These are phyloP conservation scores for Coemansia erecta DNA, from an alignment of 192 early-diverging fungal genomes.

Conservation along the genomic window DNA sequence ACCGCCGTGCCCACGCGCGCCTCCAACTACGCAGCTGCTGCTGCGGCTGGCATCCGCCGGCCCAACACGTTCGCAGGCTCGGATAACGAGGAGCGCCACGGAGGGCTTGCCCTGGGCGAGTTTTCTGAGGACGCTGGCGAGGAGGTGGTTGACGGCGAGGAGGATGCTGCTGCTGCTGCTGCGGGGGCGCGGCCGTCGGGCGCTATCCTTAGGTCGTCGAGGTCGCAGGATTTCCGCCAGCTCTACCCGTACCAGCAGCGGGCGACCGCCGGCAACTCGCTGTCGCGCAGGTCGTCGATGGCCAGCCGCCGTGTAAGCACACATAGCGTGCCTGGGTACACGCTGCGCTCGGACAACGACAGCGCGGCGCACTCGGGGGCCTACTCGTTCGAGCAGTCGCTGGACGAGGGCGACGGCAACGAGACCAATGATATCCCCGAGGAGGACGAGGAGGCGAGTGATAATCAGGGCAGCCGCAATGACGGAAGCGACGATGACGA, in stretches of 20 bases:
- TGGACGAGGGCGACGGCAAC: slow-evolving; percentile 3
- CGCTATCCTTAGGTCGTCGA: slow-evolving; percentile 27
- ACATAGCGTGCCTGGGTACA: slow-evolving; percentile 43
- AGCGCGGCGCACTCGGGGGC: slow-evolving; percentile 2
- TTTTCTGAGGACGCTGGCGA: slow-evolving; percentile 31
- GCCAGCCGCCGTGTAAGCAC: slow-evolving; percentile 27
- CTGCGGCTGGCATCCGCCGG: background rate
- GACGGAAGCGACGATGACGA: slow-evolving; percentile 1
- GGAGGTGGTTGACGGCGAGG: slow-evolving; percentile 26
- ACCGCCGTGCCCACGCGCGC: slow-evolving; percentile 32
- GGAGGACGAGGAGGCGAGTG: slow-evolving; percentile 6
- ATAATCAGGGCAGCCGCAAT: background rate
- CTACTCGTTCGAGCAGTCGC: background rate
- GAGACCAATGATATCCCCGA: slow-evolving; percentile 18
- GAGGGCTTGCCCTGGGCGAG: slow-evolving; percentile 45
- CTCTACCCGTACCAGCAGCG: background rate
- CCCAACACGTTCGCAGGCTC: background rate
- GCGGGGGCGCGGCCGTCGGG: slow-evolving; percentile 20
- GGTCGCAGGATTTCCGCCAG: slow-evolving; percentile 15
- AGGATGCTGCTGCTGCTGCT: background rate
- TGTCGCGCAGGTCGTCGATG: slow-evolving; percentile 8
- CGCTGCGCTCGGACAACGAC: background rate
- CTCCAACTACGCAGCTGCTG: slow-evolving; percentile 6
- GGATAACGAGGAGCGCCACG: slow-evolving; percentile 11
- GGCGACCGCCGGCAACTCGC: background rate